Percentiles rank a stretch among this genome's conserved stretches.
Evolutionary conservation across 179 eudicot species (phyloP).

Genomic region (Gypsophila paniculata): DNA sequence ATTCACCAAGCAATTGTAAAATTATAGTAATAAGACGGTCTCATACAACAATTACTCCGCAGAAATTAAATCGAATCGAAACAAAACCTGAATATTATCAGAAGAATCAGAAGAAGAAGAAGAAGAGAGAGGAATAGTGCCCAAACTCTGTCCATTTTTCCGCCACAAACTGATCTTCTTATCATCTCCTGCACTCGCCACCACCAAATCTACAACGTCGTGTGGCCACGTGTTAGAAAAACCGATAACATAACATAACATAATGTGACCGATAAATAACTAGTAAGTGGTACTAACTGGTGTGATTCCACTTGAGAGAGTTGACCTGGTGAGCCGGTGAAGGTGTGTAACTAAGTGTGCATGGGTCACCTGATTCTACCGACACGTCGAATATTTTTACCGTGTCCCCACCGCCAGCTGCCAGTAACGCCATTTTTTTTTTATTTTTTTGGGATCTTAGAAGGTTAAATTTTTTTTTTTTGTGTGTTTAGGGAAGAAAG

Average conservation of each 20-base stretch:
- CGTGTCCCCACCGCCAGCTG: constrained; percentile 79
- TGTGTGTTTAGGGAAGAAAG: not conserved
- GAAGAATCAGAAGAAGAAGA: constrained; percentile 49
- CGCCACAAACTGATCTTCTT: constrained; percentile 74
- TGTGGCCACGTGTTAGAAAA: not conserved
- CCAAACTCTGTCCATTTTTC: constrained; percentile 69
- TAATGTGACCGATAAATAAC: not conserved
- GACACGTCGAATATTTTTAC: constrained; percentile 81
- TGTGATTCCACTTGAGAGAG: constrained; percentile 89
- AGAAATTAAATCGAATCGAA: not conserved
- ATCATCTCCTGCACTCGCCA: constrained; percentile 94
- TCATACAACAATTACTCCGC: no score
- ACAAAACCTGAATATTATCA: constrained; percentile 60
- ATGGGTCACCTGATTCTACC: constrained; percentile 66
- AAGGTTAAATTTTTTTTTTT: not conserved
- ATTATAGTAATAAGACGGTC: no score
- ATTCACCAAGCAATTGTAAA: no score
- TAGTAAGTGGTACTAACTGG: constrained; percentile 37
- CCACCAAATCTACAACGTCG: constrained; percentile 65
- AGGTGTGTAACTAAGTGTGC: constrained; percentile 59
- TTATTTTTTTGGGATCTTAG: no score
- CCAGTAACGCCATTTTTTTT: constrained; percentile 49
- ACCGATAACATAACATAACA: not conserved
- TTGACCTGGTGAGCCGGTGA: constrained; percentile 61
- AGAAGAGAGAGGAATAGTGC: constrained; percentile 53